phyloP scores from a whole-genome alignment of 345 rosid species.

The Brassica juncea region DNA sequence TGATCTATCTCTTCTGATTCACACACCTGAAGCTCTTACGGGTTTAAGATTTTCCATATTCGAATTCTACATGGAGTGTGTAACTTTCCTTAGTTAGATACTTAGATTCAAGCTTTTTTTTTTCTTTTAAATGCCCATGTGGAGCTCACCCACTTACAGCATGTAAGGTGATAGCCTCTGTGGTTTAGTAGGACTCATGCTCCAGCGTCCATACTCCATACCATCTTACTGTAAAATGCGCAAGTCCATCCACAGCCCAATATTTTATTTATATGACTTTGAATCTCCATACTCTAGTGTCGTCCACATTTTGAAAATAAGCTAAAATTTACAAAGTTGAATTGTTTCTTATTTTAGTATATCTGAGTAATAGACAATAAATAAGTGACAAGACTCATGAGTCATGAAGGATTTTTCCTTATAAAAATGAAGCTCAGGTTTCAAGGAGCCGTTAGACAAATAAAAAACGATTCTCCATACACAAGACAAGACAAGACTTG shows the following conservation, averaged over 20 bases:
- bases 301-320: neutral
- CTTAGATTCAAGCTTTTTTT: neutral
- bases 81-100: neutral
- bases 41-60: neutral
- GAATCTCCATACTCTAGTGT: conserved; percentile 11
- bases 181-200: neutral
- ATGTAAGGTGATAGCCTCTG: neutral
- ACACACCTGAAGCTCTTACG: neutral
- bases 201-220: neutral
- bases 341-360: neutral
- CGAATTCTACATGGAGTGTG: neutral
- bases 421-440: conserved; percentile 19
- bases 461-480: neutral
- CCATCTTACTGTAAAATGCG: neutral
- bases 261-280: neutral
- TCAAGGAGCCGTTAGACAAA: conserved; percentile 35
- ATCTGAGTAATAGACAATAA: neutral
- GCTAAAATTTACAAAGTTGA: neutral
- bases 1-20: neutral
- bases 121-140: neutral
- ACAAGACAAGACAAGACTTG: neutral
- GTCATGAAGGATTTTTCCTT: neutral
- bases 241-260: neutral
- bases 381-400: neutral
- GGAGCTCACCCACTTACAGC: neutral